Percentiles rank a stretch among this genome's conserved stretches.
Conservation (phyloP, 129 eudicot genomes). For the Helichrysum umbraculigerum region DNA sequence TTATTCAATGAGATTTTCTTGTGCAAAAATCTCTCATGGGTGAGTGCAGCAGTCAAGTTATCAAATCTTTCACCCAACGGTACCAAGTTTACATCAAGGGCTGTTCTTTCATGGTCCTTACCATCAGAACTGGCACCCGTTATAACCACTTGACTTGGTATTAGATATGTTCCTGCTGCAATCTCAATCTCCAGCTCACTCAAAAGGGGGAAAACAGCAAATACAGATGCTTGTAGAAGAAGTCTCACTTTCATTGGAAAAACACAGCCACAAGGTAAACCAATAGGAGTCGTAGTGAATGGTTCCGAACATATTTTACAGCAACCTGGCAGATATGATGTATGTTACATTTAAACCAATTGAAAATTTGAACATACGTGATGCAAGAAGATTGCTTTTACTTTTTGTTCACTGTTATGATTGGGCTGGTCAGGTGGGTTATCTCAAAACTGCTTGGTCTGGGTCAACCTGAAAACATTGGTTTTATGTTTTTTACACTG, state of each 20-base stretch:
- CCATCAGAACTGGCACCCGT: constrained; percentile 76
- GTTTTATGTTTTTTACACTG: too few species aligned
- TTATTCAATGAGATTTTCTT: constrained; percentile 72
- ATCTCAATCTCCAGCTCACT: constrained; percentile 77
- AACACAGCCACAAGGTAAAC: constrained; percentile 78
- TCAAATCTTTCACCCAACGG: constrained; percentile 84
- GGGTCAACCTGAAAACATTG: too few species aligned
- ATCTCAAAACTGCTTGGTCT: too few species aligned
- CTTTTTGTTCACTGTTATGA: too few species aligned
- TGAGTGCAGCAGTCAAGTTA: constrained; percentile 69
- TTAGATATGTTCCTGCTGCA: constrained; percentile 70
- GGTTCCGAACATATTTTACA: constrained; percentile 70
- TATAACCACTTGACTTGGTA: constrained; percentile 72
- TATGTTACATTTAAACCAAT: not conserved
- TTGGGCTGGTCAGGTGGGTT: too few species aligned
- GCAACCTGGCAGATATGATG: constrained; percentile 57
- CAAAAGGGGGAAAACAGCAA: constrained; percentile 63
- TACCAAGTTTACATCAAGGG: constrained; percentile 73
- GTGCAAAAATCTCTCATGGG: constrained; percentile 56
- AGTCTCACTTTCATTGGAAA: constrained; percentile 79
- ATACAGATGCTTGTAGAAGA: constrained; percentile 58
- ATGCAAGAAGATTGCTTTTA: not conserved
- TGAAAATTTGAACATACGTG: not conserved
- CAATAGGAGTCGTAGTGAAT: constrained; percentile 58
- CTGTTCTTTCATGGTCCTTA: constrained; percentile 58